A percentile compares a stretch with the other conserved stretches of the same genome.
These are phyloP conservation scores for Candida maris DNA, from an alignment of 805 yeast genomes.

Conservation along the genomic window DNA sequence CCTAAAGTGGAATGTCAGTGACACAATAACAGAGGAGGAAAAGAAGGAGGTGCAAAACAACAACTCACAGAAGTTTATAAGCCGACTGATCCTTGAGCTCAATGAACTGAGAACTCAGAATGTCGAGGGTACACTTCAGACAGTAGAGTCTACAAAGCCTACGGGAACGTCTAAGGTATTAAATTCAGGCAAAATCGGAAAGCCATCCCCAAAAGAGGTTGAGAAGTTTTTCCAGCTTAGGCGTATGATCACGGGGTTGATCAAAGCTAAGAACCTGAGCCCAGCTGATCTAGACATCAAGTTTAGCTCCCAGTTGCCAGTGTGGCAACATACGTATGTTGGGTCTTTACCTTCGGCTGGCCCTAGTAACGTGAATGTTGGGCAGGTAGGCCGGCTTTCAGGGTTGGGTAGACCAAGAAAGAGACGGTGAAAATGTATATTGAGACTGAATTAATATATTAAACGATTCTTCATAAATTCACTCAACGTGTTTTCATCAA, in stretches of 20 bases:
- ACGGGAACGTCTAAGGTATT: conserved; percentile 10
- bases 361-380: conserved; percentile 11
- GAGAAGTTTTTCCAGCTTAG: conserved; percentile 40
- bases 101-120: conserved; percentile 49
- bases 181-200: conserved; percentile 23
- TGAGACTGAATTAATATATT: neutral
- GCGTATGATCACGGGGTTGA: conserved; percentile 42
- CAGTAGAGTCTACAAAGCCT: conserved; percentile 7
- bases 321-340: conserved; percentile 64
- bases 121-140: conserved; percentile 11
- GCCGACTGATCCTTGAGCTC: conserved; percentile 44
- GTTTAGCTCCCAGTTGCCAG: conserved; percentile 50
- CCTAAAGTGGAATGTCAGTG: conserved; percentile 26
- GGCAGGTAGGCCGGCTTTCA: conserved; percentile 14
- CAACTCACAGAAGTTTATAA: conserved; percentile 37
- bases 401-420: conserved; percentile 14
- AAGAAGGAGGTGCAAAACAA: conserved; percentile 19
- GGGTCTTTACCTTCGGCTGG: conserved; percentile 73
- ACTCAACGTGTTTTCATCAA: conserved; percentile 1
- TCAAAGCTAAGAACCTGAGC: conserved; percentile 24
- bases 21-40: conserved; percentile 24
- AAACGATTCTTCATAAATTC: neutral
- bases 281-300: conserved; percentile 35
- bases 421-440: conserved; percentile 13
- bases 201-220: conserved; percentile 43